Evolutionary conservation across 2,329 filamentous ascomycete species (phyloP).

Genomic region (Chaetomium olivaceum): DNA sequence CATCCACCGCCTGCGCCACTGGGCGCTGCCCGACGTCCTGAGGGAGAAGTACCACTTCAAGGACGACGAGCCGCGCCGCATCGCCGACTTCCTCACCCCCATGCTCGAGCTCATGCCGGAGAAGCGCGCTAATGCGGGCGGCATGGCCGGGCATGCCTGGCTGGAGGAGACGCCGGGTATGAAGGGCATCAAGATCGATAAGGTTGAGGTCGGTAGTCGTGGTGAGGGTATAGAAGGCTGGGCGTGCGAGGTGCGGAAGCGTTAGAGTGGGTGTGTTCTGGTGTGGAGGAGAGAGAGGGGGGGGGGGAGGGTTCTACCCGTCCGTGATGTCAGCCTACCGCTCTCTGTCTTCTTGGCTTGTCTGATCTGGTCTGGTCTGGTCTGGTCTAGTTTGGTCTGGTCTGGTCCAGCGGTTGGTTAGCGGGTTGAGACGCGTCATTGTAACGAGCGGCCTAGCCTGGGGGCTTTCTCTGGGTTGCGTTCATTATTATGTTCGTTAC

Average conservation of each 20-base stretch:
- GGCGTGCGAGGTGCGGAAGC: constrained; percentile 84
- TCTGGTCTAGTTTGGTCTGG: neutral
- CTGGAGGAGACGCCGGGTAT: constrained; percentile 85
- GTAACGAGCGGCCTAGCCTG: neutral
- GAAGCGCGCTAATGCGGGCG: constrained; percentile 89
- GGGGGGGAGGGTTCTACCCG: neutral
- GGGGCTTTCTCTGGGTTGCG: neutral
- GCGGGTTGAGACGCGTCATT: neutral
- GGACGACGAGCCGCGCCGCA: constrained; percentile 73
- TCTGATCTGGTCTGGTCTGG: neutral
- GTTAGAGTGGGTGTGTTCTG: constrained; percentile 49
- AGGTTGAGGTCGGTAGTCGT: constrained; percentile 73
- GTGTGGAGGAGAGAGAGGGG: too few species aligned
- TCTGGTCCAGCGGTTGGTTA: neutral
- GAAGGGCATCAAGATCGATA: constrained; percentile 73
- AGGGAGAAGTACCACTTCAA: constrained; percentile 96
- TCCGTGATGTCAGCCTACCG: neutral
- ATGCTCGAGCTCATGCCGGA: constrained; percentile 91
- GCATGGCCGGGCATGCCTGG: constrained; percentile 86
- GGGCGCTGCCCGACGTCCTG: constrained; percentile 90
- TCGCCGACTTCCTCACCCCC: constrained; percentile 80
- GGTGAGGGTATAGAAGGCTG: constrained; percentile 95
- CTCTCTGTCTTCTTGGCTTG: neutral
- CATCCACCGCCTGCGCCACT: constrained; percentile 93
- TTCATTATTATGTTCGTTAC: neutral